These are phyloP conservation scores for Orychophragmus violaceus DNA, from an alignment of 345 rosid genomes.

Conservation along the genomic window DNA sequence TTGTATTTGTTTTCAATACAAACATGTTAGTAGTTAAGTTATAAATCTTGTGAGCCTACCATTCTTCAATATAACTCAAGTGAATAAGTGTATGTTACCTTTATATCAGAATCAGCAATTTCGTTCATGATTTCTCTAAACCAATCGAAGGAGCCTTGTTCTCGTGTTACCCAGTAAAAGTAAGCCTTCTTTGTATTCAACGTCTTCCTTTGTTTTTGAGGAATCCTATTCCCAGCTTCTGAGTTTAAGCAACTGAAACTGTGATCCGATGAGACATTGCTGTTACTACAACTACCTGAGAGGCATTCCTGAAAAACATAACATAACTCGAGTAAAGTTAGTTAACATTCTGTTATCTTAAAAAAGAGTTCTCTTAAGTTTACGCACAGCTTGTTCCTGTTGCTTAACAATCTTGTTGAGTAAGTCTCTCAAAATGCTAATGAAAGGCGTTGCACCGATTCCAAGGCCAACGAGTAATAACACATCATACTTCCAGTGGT, in stretches of 20 bases:
- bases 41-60: no score
- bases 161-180: slow-evolving; percentile 87
- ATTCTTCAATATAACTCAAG: no score
- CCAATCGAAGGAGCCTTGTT: slow-evolving; percentile 83
- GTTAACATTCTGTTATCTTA: not conserved
- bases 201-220: slow-evolving; percentile 40
- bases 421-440: slow-evolving; percentile 75
- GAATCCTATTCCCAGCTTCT: slow-evolving; percentile 24
- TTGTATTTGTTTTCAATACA: not conserved
- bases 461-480: slow-evolving; percentile 85
- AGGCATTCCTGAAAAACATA: slow-evolving; percentile 45
- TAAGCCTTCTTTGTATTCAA: slow-evolving; percentile 52
- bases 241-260: slow-evolving; percentile 44
- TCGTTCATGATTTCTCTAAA: slow-evolving; percentile 74
- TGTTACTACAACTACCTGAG: slow-evolving; percentile 46
- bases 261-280: slow-evolving; percentile 43
- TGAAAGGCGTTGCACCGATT: slow-evolving; percentile 85
- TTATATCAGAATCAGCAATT: slow-evolving; percentile 60
- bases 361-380: not conserved
- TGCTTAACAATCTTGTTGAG: slow-evolving; percentile 37
- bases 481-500: slow-evolving; percentile 73
- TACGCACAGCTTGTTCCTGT: slow-evolving; percentile 56
- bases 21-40: not conserved
- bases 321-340: not conserved
- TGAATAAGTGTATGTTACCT: slow-evolving; percentile 16